These are phyloP conservation scores for Hyphodiscus hymeniophilus DNA, from an alignment of 495 filamentous ascomycete genomes.

Conservation along the genomic window DNA sequence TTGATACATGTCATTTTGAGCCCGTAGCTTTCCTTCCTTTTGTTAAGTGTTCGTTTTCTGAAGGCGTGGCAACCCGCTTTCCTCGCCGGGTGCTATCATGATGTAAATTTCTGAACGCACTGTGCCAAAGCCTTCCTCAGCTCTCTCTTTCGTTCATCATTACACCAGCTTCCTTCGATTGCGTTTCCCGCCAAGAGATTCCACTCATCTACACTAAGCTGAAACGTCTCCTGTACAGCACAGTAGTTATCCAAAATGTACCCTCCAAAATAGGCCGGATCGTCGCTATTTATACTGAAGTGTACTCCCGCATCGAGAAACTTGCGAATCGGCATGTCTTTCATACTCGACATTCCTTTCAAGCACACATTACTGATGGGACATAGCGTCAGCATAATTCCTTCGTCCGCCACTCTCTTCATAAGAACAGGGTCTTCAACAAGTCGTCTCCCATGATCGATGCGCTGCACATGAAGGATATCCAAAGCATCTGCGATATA, in stretches of 20 bases:
- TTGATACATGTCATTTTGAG: too few species aligned
- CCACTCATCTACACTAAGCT: constrained; percentile 53
- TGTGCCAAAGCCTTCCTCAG: constrained; percentile 28
- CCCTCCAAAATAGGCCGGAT: constrained; percentile 69
- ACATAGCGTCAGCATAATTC: constrained; percentile 56
- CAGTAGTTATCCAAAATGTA: constrained; percentile 69
- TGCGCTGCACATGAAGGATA: constrained; percentile 43
- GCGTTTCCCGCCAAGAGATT: constrained; percentile 45
- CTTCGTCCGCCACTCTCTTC: constrained; percentile 41
- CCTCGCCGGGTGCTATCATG: neutral
- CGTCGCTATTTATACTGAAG: constrained; percentile 65
- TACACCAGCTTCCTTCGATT: constrained; percentile 52
- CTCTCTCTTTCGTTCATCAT: constrained; percentile 32
- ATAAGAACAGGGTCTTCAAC: constrained; percentile 53
- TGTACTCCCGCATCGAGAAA: constrained; percentile 55
- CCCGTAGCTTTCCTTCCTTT: too few species aligned
- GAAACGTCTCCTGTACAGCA: constrained; percentile 60
- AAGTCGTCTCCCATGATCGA: constrained; percentile 62
- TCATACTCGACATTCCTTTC: constrained; percentile 44
- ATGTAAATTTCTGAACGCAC: constrained; percentile 1
- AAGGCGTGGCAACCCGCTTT: too few species aligned
- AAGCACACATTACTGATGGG: constrained; percentile 64
- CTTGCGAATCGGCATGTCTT: constrained; percentile 49
- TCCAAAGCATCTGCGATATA: constrained; percentile 60
- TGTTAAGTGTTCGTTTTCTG: too few species aligned